A percentile compares a stretch with the other conserved stretches of the same genome.
Evolutionary conservation across 1,139 yeast genomes (phyloP).

Genomic region (Candida neerlandica): DNA sequence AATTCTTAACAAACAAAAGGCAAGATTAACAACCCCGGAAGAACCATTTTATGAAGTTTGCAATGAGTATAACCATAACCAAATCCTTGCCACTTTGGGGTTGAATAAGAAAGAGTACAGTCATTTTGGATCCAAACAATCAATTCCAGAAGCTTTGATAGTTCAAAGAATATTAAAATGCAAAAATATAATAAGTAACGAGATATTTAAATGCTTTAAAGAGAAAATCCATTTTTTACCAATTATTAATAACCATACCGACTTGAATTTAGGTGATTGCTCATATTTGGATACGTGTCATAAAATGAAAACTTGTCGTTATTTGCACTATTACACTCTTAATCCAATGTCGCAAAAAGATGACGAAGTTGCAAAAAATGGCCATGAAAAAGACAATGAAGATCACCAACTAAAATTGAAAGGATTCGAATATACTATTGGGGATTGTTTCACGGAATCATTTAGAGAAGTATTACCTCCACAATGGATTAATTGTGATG

Average conservation of each 20-base stretch:
- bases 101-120: conserved; percentile 23
- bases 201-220: conserved; percentile 44
- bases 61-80: conserved; percentile 47
- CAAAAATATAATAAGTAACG: conserved; percentile 26
- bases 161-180: conserved; percentile 22
- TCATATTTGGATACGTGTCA: conserved; percentile 94
- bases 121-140: conserved; percentile 17
- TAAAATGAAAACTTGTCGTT: conserved; percentile 77
- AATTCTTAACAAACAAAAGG: conserved; percentile 44
- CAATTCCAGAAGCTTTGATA: conserved; percentile 22
- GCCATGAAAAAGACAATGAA: neutral
- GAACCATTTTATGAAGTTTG: conserved; percentile 58
- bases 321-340: conserved; percentile 74
- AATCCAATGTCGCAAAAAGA: conserved; percentile 35
- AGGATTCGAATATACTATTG: conserved; percentile 51
- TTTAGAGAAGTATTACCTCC: conserved; percentile 47
- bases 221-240: conserved; percentile 65
- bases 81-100: conserved; percentile 31
- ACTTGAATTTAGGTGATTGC: conserved; percentile 79
- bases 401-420: conserved; percentile 9
- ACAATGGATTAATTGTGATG: conserved; percentile 89
- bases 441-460: conserved; percentile 52
- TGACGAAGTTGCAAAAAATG: neutral
- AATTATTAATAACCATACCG: conserved; percentile 57
- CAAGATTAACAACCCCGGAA: conserved; percentile 34